Evolutionary conservation across 768 basidiomycete species (phyloP).

Genomic region (Chalciporus chontae): DNA sequence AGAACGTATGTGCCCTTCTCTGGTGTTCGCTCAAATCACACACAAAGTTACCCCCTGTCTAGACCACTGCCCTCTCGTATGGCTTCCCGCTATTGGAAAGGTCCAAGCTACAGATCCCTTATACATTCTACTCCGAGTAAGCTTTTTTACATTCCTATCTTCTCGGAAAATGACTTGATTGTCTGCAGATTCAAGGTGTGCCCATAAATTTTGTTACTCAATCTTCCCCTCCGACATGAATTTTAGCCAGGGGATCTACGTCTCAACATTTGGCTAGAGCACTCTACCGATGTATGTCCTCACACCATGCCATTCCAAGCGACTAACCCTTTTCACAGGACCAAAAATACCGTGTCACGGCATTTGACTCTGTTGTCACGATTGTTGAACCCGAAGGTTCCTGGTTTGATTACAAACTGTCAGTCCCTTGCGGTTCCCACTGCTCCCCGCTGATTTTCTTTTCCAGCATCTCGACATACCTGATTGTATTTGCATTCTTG

Average conservation of each 20-base stretch:
- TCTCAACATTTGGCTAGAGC: constrained; percentile 75
- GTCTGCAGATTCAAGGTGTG: constrained; percentile 57
- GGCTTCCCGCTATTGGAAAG: constrained; percentile 50
- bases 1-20: constrained; percentile 54
- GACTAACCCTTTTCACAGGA: constrained; percentile 37
- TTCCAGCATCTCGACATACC: constrained; percentile 62
- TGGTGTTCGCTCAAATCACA: background rate
- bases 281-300: constrained; percentile 53
- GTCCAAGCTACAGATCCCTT: constrained; percentile 64
- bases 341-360: constrained; percentile 56
- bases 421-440: constrained; percentile 26
- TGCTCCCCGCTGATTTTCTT: constrained; percentile 1
- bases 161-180: constrained; percentile 3
- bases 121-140: constrained; percentile 78
- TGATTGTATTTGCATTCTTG: constrained; percentile 60
- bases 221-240: constrained; percentile 4
- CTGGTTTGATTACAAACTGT: constrained; percentile 80
- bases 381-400: constrained; percentile 79
- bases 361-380: constrained; percentile 72
- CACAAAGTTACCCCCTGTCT: background rate
- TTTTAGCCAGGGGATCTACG: constrained; percentile 70
- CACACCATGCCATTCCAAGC: background rate
- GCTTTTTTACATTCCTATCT: constrained; percentile 24
- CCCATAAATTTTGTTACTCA: background rate
- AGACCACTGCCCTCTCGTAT: constrained; percentile 61